Evolutionary conservation across 495 filamentous ascomycete species (phyloP).

Genomic region (Penicillium manginii): DNA sequence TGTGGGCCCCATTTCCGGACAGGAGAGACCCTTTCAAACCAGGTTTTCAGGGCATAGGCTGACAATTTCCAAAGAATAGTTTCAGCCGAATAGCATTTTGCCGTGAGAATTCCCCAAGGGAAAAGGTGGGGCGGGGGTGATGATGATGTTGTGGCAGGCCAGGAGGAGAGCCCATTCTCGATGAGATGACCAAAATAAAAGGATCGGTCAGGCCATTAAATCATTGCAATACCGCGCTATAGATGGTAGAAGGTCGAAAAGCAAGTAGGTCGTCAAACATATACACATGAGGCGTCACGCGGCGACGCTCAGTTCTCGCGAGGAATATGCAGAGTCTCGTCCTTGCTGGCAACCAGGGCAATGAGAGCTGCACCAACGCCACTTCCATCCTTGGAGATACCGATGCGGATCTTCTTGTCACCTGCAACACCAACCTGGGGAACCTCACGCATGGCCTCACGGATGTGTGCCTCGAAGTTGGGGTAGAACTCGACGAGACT

Average conservation of each 20-base stretch:
- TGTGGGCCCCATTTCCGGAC: slow-evolving; percentile 6
- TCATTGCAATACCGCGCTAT: neutral
- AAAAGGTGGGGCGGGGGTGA: neutral
- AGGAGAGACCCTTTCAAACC: slow-evolving; percentile 2
- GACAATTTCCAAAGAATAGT: slow-evolving; percentile 10
- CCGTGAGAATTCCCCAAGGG: neutral
- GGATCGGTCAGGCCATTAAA: neutral
- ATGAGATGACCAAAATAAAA: neutral
- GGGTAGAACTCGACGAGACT: slow-evolving; percentile 92
- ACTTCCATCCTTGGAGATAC: slow-evolving; percentile 90
- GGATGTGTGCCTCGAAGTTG: slow-evolving; percentile 77
- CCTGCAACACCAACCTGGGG: slow-evolving; percentile 71
- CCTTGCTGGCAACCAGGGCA: slow-evolving; percentile 68
- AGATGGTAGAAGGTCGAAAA: slow-evolving; percentile 6
- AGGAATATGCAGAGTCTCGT: slow-evolving; percentile 28
- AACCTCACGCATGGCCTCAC: slow-evolving; percentile 71
- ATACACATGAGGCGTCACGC: neutral
- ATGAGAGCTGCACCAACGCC: slow-evolving; percentile 92
- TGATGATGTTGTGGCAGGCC: neutral
- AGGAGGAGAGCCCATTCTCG: neutral
- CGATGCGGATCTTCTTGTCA: slow-evolving; percentile 82
- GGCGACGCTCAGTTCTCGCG: slow-evolving; percentile 10
- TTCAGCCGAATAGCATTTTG: slow-evolving; percentile 12
- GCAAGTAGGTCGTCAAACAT: slow-evolving; percentile 8
- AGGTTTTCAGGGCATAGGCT: slow-evolving; percentile 1